These are phyloP conservation scores for Tritrichomonas musculus DNA, from an alignment of 208 protist genomes.

Conservation along the genomic window DNA sequence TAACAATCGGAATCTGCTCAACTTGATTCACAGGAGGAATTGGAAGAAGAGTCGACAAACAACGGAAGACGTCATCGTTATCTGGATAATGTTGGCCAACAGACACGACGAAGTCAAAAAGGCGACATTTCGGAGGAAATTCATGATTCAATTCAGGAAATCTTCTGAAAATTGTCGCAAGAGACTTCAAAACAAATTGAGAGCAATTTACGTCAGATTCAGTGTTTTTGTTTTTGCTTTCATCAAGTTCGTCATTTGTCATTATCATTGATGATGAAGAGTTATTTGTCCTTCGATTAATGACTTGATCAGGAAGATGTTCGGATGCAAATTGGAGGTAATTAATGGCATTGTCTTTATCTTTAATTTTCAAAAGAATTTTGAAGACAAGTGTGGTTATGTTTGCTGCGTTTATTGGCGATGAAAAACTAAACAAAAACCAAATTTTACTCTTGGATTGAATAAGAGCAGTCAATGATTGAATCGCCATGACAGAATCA, in stretches of 20 bases:
- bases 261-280: no score
- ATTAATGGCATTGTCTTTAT: not conserved
- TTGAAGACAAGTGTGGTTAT: not conserved
- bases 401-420: not conserved
- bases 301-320: not conserved
- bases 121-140: not conserved
- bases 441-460: not conserved
- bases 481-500: not conserved
- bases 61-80: not conserved
- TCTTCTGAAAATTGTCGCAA: not conserved
- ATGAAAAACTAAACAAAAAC: slow-evolving; percentile 3
- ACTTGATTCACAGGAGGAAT: not conserved
- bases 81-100: no score
- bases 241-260: no score
- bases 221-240: no score
- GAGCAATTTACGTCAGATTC: no score
- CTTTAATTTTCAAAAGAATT: not conserved
- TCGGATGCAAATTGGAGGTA: not conserved
- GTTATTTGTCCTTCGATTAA: no score
- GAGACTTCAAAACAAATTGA: not conserved
- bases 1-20: not conserved
- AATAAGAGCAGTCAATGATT: not conserved
- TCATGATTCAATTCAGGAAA: not conserved
- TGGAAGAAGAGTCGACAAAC: not conserved
- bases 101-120: not conserved